Evolutionary conservation across 2,329 filamentous ascomycete species (phyloP), one percentile per base, ranked within the genome.

Genomic region (Sphaerostilbella broomeana): DNA sequence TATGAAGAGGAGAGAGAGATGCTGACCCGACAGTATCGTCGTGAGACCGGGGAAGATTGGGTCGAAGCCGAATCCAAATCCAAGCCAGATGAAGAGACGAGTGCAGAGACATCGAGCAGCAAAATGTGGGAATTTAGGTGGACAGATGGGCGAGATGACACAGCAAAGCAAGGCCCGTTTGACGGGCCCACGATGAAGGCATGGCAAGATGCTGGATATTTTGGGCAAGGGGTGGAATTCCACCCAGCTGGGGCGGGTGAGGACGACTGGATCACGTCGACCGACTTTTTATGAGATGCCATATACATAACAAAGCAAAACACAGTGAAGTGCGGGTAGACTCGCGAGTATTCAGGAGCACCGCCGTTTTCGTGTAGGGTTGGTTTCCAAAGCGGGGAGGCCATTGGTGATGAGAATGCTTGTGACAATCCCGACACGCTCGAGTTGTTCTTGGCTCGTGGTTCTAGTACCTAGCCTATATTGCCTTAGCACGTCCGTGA

Each of bases 181-280:
- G 87, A 95, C 56, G 77, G 74, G 6, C 60, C 72, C 5, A 90
- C 83, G 25, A 97, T 98, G 92, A 77, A 80, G 52, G 84, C 86
- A 3, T 98, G 92, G 92, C 79, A 84, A 50, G 79, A 86, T 46
- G 87, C 87, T 17, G 92, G 92, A 3, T 97, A 97, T 59, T 98
- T 98, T 62, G 84, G 81, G 10, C 83, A 92, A 47, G 86, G 86
- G 0, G 87, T 95, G 17, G 90, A 89, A 57, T 89, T 90, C 52
- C 73, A 79, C 47, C 68, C 63, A 44, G 73, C 65, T 6, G 77
- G 73, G 9, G 68, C 72, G 31, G 71, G 73, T 17, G 68, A 62
- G 16, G 60, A 61, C 9, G 42, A 21, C 16, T 84, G 80, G 80
- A 70, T 55, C 42, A 61, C 62, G 36, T 58, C 67, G 12, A 68